These are phyloP conservation scores for Pichia inconspicua DNA, from an alignment of 1,139 yeast species.

Conservation along the genomic window DNA sequence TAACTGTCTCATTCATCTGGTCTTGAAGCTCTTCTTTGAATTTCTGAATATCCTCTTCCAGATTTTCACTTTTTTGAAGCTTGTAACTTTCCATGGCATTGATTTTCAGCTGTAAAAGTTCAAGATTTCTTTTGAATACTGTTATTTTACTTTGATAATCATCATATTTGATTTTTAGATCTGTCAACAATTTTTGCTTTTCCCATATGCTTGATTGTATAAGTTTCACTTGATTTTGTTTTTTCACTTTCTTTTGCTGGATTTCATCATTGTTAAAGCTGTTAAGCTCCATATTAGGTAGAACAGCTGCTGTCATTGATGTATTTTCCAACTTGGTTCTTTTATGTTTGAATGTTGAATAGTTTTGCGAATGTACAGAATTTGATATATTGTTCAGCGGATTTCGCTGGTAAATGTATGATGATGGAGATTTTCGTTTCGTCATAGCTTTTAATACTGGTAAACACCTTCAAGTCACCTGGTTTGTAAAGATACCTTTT, in stretches of 20 bases:
- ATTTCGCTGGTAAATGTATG: neutral
- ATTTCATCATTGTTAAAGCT: neutral
- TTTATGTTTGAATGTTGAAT: neutral
- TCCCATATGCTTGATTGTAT: neutral
- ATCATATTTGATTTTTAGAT: conserved; percentile 18
- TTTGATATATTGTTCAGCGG: neutral
- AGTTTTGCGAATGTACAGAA: neutral
- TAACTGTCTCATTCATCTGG: conserved; percentile 15
- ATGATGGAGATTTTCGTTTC: neutral
- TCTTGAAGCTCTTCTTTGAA: conserved; percentile 13
- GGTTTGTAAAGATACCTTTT: neutral
- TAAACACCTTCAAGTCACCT: neutral
- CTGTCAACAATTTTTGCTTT: conserved; percentile 1
- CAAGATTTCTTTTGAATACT: conserved; percentile 12
- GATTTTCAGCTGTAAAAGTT: conserved; percentile 15
- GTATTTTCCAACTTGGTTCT: neutral
- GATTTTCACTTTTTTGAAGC: conserved; percentile 10
- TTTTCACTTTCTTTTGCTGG: conserved; percentile 2
- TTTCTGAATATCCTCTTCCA: conserved; percentile 10
- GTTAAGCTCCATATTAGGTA: neutral
- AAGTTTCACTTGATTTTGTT: neutral
- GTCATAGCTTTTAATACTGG: neutral
- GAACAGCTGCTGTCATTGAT: neutral
- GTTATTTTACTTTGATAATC: conserved; percentile 20
- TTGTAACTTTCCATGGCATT: conserved; percentile 1